A percentile compares a stretch with the other conserved stretches of the same genome.
phyloP scores from a whole-genome alignment of 257 asterid genomes.

The Salvia rosmarinus region DNA sequence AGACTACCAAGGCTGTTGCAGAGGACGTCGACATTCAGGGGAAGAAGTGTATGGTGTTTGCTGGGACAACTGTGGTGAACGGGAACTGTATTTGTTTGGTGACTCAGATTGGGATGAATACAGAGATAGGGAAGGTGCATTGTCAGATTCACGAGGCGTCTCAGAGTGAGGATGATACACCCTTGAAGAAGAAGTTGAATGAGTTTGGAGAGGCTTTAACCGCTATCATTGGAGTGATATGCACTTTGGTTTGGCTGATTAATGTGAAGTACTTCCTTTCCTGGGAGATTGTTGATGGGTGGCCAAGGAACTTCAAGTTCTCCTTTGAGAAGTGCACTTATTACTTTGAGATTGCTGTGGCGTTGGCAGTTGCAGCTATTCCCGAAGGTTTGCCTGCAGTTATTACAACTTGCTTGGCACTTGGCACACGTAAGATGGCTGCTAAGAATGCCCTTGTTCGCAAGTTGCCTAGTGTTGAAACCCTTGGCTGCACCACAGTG shows the following conservation, averaged over 20 bases:
- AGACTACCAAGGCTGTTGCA: constrained; percentile 76
- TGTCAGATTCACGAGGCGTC: constrained; percentile 95
- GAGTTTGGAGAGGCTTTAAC: constrained; percentile 96
- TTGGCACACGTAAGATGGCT: constrained; percentile 99
- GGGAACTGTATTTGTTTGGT: constrained; percentile 90
- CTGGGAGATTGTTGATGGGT: constrained; percentile 92
- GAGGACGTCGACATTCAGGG: constrained; percentile 98
- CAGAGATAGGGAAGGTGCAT: constrained; percentile 96
- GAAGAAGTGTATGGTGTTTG: constrained; percentile 94
- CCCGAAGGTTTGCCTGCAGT: constrained; percentile 99
- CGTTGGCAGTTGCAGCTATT: constrained; percentile 99
- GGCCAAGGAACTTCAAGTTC: constrained; percentile 93
- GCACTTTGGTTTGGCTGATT: constrained; percentile 92
- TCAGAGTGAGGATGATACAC: constrained; percentile 90
- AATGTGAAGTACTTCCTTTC: constrained; percentile 93
- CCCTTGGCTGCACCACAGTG: constrained; percentile 99
- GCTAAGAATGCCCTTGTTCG: constrained; percentile 99
- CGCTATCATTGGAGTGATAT: constrained; percentile 79
- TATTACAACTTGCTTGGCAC: constrained; percentile 96
- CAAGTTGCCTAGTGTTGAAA: constrained; percentile 98
- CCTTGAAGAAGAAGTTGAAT: constrained; percentile 93
- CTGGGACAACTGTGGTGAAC: constrained; percentile 97
- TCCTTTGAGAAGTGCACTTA: constrained; percentile 99
- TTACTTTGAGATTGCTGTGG: constrained; percentile 98
- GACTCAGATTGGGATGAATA: constrained; percentile 85